Base-by-base conservation (phyloP, 108 stramenopile genomes). In the Bacterosira constricta region DNA sequence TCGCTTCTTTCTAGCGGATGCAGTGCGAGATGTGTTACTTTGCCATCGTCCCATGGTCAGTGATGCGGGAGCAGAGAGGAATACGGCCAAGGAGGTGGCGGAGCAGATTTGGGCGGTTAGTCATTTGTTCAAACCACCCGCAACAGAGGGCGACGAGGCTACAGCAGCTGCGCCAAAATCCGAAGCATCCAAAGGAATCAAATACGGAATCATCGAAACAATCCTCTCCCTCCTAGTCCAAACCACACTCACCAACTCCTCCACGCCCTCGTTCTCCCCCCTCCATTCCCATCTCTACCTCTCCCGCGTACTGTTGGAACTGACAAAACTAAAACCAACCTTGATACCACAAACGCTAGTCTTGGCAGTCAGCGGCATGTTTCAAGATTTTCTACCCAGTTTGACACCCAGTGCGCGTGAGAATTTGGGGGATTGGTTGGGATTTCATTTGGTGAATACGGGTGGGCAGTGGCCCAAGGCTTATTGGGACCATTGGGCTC, bases 381-480 rank as follows among this genome's bases (percentile, higher is more conserved):
- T 92, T 60, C 56, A 88, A 39, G 88, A 91, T 68, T 94, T 91
- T 63, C 37, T 91, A 23, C 93, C 93, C 15, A 80, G 89, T 12
- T 58, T 94, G 17, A 83, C 85, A 5, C 89, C 93, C 4, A 29
- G 65, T 8, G 89, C 89, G 4, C 60, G 86, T 4, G 88, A 90
- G 1, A 91, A 90, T 75, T 73, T 90, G 60, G 81, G 83, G 25
- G 30, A 73, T n/a, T 94, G 93, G 93, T 81, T 95, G 56, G 80
- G 89, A 50, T 90, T 92, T 71, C 93, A 95, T 66, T 63, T 95
- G 71, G 71, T 71, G 39, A 91, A 95, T 64, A 92, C 93, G 6
- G 87, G 87, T 34, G 90, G 88, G 63, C 93, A 95, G 46, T 95
- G 93, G 93, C 93, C 90, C 5, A 69, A 66, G 26, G 86, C 86